Base-by-base conservation (phyloP, 768 basidiomycete species). In the Pulveroboletus ravenelii region DNA sequence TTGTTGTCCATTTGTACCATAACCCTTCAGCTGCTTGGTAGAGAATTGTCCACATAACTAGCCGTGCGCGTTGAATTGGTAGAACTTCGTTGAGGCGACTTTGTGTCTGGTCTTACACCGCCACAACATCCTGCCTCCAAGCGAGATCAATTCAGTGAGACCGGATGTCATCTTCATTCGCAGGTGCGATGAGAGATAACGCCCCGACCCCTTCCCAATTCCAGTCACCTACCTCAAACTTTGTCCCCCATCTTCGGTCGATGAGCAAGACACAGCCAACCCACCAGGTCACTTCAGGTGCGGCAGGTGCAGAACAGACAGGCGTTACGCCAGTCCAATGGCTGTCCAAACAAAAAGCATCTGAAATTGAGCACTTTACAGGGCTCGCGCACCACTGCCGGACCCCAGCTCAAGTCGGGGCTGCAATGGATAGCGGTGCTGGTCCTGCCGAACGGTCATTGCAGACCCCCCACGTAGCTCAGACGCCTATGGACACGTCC, bases 241-340 rank as follows among this genome's bases (percentile, higher is more conserved):
- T 47, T 10, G 43, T 52, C 29, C 64, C 52, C 8, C 52, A 34
- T 38, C 43, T 65, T 25, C 58, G 55, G 39, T 53, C 60, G 2
- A 38, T 52, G 13, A 65, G 47, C 61, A 62, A 61, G 52, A 47
- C 53, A 23, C 54, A 52, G 3, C 42, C 62, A 34, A 53, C 52
- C 36, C 51, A 57, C 40, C 56, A 59, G 25, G 46, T 47, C 20
- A 47, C 53, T 2, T 48, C 54, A 1, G 25, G 25, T 4, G 39
- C 8, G 5, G 35, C 40, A 42, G 42, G 31, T 25, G 38, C 38
- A 41, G 56, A 58, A 37, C 52, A 45, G n/a, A 38, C 44, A 13
- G 8, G 45, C 3, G n/a, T 30, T 27, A 35, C 47, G 18, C 38
- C 62, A 13, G 29, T 10, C 29, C 37, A 49, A 6, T 53, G 54